A percentile compares a stretch with the other conserved stretches of the same genome.
These are phyloP conservation scores for Nectriaceae sp. DNA, from an alignment of 2,329 filamentous ascomycete species.

Conservation along the genomic window DNA sequence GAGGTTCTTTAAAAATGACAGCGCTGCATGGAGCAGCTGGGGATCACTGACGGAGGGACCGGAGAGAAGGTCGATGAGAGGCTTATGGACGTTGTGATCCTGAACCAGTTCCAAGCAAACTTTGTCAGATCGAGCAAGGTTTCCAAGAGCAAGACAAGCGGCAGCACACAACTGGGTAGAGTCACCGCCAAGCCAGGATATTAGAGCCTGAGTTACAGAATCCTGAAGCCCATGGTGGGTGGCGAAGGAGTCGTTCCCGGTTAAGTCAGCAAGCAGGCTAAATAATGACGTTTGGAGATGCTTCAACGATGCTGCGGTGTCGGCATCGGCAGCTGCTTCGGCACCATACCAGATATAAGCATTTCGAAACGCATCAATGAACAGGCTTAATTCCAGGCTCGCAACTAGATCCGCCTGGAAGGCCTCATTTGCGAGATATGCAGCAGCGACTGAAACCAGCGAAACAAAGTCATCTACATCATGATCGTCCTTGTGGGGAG, in stretches of 20 bases:
- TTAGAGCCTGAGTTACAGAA: conserved; percentile 42
- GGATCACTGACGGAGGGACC: conserved; percentile 42
- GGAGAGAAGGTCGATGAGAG: conserved; percentile 48
- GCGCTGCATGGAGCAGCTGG: conserved; percentile 57
- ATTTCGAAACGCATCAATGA: conserved; percentile 51
- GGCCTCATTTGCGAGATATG: conserved; percentile 55
- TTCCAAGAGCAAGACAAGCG: conserved; percentile 63
- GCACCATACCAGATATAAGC: conserved; percentile 45
- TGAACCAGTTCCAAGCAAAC: conserved; percentile 53
- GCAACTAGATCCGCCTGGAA: conserved; percentile 53
- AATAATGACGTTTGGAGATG: conserved; percentile 53
- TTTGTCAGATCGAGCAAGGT: conserved; percentile 61
- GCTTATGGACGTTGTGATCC: conserved; percentile 40
- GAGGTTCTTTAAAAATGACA: conserved; percentile 67
- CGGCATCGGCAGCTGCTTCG: conserved; percentile 46
- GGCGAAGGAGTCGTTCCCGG: conserved; percentile 50
- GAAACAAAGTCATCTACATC: conserved; percentile 58
- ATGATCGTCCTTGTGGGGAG: conserved; percentile 44
- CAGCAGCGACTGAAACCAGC: conserved; percentile 52
- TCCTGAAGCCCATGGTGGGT: conserved; percentile 44
- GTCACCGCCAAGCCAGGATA: conserved; percentile 47
- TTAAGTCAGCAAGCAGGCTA: conserved; percentile 53
- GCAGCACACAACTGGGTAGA: conserved; percentile 53
- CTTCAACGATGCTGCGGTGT: conserved; percentile 45
- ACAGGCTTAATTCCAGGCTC: conserved; percentile 39